Percentiles rank a stretch among this genome's conserved stretches.
phyloP scores from a whole-genome alignment of 257 asterid genomes.

The Haberlea rhodopensis region DNA sequence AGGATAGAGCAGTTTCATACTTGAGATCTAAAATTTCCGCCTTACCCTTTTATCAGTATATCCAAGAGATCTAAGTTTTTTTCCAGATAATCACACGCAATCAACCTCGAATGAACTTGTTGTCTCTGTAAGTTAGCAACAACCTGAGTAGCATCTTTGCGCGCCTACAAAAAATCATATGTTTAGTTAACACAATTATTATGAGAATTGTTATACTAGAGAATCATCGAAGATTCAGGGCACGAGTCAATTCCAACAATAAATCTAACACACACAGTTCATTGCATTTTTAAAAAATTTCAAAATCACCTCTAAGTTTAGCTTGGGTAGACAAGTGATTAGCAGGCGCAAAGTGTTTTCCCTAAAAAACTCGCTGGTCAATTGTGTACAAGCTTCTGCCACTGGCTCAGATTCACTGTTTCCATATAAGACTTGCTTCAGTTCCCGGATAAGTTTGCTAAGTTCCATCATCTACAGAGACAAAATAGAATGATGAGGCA shows the following conservation, averaged over 20 bases:
- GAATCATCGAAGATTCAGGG: not conserved
- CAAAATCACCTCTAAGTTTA: constrained; percentile 66
- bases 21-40: not conserved
- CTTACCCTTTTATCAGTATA: constrained; percentile 72
- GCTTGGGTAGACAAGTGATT: constrained; percentile 73
- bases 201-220: not conserved
- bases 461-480: constrained; percentile 63
- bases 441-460: constrained; percentile 65
- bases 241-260: not conserved
- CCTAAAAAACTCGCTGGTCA: constrained; percentile 81
- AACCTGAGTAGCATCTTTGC: constrained; percentile 95
- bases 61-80: constrained; percentile 89
- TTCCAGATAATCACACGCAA: constrained; percentile 94
- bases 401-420: constrained; percentile 90
- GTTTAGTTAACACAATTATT: not conserved
- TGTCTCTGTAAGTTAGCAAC: constrained; percentile 98
- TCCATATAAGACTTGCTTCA: constrained; percentile 75
- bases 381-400: constrained; percentile 75
- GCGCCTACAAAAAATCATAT: constrained; percentile 52
- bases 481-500: constrained; percentile 4
- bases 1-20: not conserved
- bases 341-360: constrained; percentile 76
- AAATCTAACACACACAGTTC: not conserved
- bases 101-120: constrained; percentile 89
- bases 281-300: not conserved